Evolutionary conservation across 2,329 filamentous ascomycete species (phyloP).

Genomic region (Ustilaginoidea virens): DNA sequence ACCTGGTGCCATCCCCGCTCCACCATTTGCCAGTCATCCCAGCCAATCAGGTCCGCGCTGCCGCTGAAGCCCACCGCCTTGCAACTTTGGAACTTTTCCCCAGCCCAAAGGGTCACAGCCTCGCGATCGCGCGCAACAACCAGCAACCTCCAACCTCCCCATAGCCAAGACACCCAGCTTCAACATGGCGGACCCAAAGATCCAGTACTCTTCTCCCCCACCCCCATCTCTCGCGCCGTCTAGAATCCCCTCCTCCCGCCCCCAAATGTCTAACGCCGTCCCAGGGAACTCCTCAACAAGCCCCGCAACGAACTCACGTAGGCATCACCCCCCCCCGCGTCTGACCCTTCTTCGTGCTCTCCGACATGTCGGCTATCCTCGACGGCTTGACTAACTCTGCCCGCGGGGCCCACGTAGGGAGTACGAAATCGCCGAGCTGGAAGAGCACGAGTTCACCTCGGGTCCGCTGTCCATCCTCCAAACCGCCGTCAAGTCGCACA

Average conservation of each 20-base stretch:
- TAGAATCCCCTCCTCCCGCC: too few species aligned
- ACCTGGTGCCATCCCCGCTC: too few species aligned
- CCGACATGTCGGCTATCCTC: conserved; percentile 5
- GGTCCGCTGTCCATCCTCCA: conserved; percentile 74
- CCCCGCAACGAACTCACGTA: conserved; percentile 85
- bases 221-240: too few species aligned
- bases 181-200: conserved; percentile 53
- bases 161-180: conserved; percentile 6
- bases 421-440: conserved; percentile 69
- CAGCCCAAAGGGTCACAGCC: conserved; percentile 15
- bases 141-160: conserved; percentile 7
- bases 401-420: conserved; percentile 38
- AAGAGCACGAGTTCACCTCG: conserved; percentile 40
- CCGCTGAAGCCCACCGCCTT: conserved; percentile 1
- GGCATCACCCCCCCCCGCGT: conserved; percentile 19
- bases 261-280: too few species aligned
- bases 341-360: conserved; percentile 4
- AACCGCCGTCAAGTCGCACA: conserved; percentile 87
- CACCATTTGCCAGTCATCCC: too few species aligned
- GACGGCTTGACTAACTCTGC: too few species aligned
- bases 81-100: conserved; percentile 18
- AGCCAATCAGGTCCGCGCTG: conserved; percentile 20
- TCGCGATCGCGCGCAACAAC: conserved; percentile 11
- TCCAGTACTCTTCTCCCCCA: conserved; percentile 40
- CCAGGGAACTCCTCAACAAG: conserved; percentile 77